Percentiles rank a stretch among this genome's conserved stretches.
Evolutionary conservation across 164 flowering plant genomes (phyloP).

Genomic region (Cinnamomum chago): DNA sequence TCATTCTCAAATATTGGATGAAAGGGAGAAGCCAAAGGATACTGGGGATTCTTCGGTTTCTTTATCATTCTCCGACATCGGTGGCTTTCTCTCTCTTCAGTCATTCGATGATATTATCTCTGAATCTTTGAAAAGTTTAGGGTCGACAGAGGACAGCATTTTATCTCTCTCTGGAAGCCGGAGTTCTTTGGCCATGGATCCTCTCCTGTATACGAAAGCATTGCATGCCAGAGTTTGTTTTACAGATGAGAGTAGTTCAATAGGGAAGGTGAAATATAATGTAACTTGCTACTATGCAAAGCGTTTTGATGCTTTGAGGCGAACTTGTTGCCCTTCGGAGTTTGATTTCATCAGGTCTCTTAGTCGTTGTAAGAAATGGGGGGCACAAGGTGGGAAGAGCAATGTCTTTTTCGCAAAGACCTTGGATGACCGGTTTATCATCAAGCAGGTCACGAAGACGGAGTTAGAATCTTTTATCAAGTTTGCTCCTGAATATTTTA

Average conservation of each 20-base stretch:
- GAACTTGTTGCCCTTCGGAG: slow-evolving; percentile 80
- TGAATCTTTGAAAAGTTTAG: slow-evolving; percentile 48
- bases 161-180: slow-evolving; percentile 58
- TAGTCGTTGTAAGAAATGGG: slow-evolving; percentile 96
- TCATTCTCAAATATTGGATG: slow-evolving; percentile 54
- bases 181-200: slow-evolving; percentile 51
- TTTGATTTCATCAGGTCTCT: slow-evolving; percentile 81
- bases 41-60: slow-evolving; percentile 38
- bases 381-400: slow-evolving; percentile 99
- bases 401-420: slow-evolving; percentile 96
- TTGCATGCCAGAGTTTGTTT: slow-evolving; percentile 73
- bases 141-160: slow-evolving; percentile 60
- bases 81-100: slow-evolving; percentile 29
- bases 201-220: slow-evolving; percentile 57
- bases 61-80: slow-evolving; percentile 35
- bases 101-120: slow-evolving; percentile 47
- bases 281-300: slow-evolving; percentile 87
- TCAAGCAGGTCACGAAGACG: slow-evolving; percentile 93
- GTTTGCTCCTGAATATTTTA: slow-evolving; percentile 87
- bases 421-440: slow-evolving; percentile 85
- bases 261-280: slow-evolving; percentile 76
- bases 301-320: slow-evolving; percentile 81
- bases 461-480: slow-evolving; percentile 91
- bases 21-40: slow-evolving; percentile 53
- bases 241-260: slow-evolving; percentile 51